These are phyloP conservation scores for Entomortierella beljakovae DNA, from an alignment of 192 early-diverging fungal species.

Conservation along the genomic window DNA sequence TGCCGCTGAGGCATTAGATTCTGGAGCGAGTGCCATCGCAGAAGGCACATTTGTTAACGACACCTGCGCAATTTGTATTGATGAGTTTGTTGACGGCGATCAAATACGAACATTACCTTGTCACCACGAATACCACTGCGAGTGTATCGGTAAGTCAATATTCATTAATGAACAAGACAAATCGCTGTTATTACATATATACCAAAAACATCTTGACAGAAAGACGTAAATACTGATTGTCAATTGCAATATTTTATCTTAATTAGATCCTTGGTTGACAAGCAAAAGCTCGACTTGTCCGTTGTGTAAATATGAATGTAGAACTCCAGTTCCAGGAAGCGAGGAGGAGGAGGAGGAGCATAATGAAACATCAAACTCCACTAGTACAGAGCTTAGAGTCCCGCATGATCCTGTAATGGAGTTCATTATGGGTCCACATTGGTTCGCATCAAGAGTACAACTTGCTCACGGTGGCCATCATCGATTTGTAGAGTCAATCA, in stretches of 20 bases:
- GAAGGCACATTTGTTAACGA: constrained; percentile 24
- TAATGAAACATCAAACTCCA: background rate
- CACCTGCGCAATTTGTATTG: constrained; percentile 57
- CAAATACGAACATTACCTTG: constrained; percentile 50
- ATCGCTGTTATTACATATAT: no score
- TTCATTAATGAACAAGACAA: no score
- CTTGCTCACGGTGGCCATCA: background rate
- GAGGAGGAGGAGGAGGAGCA: background rate
- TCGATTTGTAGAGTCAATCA: constrained; percentile 14
- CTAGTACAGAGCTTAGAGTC: background rate
- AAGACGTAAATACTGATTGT: no score
- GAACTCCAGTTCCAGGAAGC: background rate
- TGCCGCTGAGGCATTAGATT: constrained; percentile 31
- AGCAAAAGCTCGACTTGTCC: constrained; percentile 57
- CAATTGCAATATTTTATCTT: background rate
- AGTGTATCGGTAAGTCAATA: constrained; percentile 48
- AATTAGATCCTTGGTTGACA: constrained; percentile 54
- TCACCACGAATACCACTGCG: constrained; percentile 52
- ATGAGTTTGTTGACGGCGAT: constrained; percentile 54
- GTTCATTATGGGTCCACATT: constrained; percentile 44
- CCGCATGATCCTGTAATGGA: constrained; percentile 44
- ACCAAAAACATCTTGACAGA: background rate
- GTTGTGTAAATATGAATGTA: constrained; percentile 55
- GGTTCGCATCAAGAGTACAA: constrained; percentile 34
- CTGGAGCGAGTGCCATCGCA: background rate